Conservation (phyloP, 768 basidiomycete genomes). For the Boletus bicolor region DNA sequence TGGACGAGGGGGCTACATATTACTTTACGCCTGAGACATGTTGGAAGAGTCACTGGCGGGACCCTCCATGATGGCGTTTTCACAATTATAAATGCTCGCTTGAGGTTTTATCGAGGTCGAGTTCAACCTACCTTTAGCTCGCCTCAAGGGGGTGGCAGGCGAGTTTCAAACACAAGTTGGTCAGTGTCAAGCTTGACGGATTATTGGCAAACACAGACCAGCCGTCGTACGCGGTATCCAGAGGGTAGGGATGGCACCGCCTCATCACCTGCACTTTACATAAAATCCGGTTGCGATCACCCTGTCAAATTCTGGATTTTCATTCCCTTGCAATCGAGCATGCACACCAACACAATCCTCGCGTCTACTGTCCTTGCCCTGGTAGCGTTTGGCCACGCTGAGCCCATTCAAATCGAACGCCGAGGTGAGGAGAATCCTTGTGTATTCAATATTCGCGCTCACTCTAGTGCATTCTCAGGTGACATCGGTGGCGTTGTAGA, state of each 20-base stretch:
- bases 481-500: constrained; percentile 39
- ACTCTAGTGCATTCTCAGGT: constrained; percentile 1
- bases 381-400: constrained; percentile 35
- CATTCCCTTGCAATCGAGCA: not conserved
- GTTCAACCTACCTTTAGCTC: too few species aligned
- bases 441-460: constrained; percentile 1
- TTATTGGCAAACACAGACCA: too few species aligned
- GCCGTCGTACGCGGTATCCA: not conserved
- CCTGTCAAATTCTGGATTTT: not conserved
- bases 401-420: constrained; percentile 38
- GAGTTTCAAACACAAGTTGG: too few species aligned
- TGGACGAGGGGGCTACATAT: too few species aligned
- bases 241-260: not conserved
- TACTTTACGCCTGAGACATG: too few species aligned
- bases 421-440: constrained; percentile 36
- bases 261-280: not conserved
- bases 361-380: constrained; percentile 37
- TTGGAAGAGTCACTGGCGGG: too few species aligned
- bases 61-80: too few species aligned
- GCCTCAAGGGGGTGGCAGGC: too few species aligned
- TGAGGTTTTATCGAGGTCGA: too few species aligned
- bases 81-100: too few species aligned
- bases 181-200: not conserved
- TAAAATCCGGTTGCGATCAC: constrained; percentile 2
- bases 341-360: constrained; percentile 33